Evolutionary conservation across 768 basidiomycete genomes (phyloP), one percentile per base, ranked within the genome.

Genomic region (Roridomyces roridus): DNA sequence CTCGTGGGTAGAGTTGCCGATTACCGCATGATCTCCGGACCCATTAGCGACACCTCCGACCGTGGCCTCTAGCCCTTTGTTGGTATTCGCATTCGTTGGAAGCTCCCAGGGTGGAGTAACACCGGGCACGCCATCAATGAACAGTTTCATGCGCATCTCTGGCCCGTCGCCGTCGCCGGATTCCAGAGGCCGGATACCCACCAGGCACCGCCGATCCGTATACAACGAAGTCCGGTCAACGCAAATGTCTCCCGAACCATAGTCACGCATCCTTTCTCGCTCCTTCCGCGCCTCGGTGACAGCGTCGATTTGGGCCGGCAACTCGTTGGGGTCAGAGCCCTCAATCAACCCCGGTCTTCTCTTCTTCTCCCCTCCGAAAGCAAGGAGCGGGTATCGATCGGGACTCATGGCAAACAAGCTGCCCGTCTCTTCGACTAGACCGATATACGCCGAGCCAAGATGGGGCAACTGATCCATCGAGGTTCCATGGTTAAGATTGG

Each of bases 371-470:
- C 72, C 71, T 3, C 85, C 80, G 64, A 93, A 92, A 5, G 83
- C 85, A 56, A 96, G 89, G 10, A 98, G 79, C 0, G 96, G 96
- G 67, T 84, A 98, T 8, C 82, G 82, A 11, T 82, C 78, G 0
- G 91, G 88, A 60, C 90, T 91, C 85, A 98, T 89, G 18, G 92
- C 94, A 64, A 87, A 96, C 2, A 97, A 78, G 37, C 89, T 90
- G 3, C 82, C 85, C n/a, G 82, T 84, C 66, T 87, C 85, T 42
- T 85, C 81, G 15, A 94, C 81, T 17, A 91, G 74, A 3, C 94
- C 94, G 18, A 98, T 86, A 68, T 90, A 97, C 1, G 94, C 94
- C 0, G 84, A 80, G 25, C 87, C 81, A 6, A 79, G 71, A 48
- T 85, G 81, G 4, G 79, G 81, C 24, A n/a, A 72, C 11, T 60